phyloP scores from a whole-genome alignment of 2,329 filamentous ascomycete genomes.

The Alternaria dauci region DNA sequence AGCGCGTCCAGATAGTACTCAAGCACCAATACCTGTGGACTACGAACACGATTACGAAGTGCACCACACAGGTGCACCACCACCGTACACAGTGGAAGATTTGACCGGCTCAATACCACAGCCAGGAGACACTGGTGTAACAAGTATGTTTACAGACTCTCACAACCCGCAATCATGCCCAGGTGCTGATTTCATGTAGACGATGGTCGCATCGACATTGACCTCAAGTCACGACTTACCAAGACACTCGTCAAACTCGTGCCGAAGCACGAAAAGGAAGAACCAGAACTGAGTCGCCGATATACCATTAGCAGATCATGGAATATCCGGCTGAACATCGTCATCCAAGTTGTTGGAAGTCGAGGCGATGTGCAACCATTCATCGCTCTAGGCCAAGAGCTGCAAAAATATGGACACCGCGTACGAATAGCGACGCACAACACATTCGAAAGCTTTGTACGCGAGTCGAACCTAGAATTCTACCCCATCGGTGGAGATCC shows the following conservation, averaged over 20 bases:
- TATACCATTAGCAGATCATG: constrained; percentile 3
- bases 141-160: not conserved
- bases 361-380: constrained; percentile 68
- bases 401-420: constrained; percentile 49
- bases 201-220: constrained; percentile 39
- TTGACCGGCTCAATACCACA: constrained; percentile 11
- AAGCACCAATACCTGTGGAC: constrained; percentile 2
- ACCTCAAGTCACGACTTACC: constrained; percentile 33
- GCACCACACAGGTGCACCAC: constrained; percentile 2
- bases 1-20: constrained; percentile 2
- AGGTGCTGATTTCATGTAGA: constrained; percentile 16
- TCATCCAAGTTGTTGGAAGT: constrained; percentile 64
- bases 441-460: constrained; percentile 25
- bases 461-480: constrained; percentile 45
- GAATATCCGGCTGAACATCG: constrained; percentile 56
- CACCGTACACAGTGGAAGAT: constrained; percentile 8
- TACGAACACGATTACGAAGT: constrained; percentile 7
- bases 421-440: constrained; percentile 39
- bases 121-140: constrained; percentile 24
- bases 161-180: not conserved
- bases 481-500: constrained; percentile 47
- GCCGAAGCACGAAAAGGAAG: constrained; percentile 17
- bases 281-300: constrained; percentile 6
- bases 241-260: constrained; percentile 31
- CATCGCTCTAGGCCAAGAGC: constrained; percentile 62